Evolutionary conservation across 2,329 filamentous ascomycete species (phyloP), one percentile per base, ranked within the genome.

Genomic region (Phoma sp.): DNA sequence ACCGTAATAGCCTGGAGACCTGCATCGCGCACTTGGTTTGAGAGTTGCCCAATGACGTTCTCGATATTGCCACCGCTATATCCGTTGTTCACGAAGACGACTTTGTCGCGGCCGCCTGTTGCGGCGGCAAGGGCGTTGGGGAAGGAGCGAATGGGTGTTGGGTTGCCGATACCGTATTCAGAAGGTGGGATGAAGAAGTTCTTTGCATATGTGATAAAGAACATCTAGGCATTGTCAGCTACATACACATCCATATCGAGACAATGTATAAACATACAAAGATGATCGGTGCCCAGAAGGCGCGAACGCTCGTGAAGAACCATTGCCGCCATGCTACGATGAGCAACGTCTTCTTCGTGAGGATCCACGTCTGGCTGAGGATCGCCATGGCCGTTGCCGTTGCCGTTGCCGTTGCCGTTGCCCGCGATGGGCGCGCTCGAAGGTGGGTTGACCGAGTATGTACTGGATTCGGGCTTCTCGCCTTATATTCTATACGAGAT

Each of bases 181-280:
- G 89, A 88, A 1, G 90, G 88, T 1, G 91, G 88, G 3, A 93
- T 84, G 66, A 96, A 93, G 59, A 96, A 84, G 71, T 93, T 93
- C 63, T 90, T 88, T 14, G 91, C 88, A 72, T 89, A 93, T 47
- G 79, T 78, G 39, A 83, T 83, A 62, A 77, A 76, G 67, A 78
- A 78, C 74, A 80, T 77, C 74, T 74, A 34, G 32, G 29, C 33
- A 33, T 29, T 29, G 50, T 70, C 30, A 66, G 64, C 37, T 17
- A 17, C 23, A 34, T 15, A 21, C 11, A 12, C 5, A 5, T 29
- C 10, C 18, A n/a, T n/a, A 30, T 14, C 7, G 5, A 15, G 3
- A 30, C 17, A 9, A 4, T 14, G 12, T 10, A 5, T 18, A 33
- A 23, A 54, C 72, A 5, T 67, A 76, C 74, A 65, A 84, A 83